These are phyloP conservation scores for Camellia granthamiana DNA, from an alignment of 148 eudicot species.

Conservation along the genomic window DNA sequence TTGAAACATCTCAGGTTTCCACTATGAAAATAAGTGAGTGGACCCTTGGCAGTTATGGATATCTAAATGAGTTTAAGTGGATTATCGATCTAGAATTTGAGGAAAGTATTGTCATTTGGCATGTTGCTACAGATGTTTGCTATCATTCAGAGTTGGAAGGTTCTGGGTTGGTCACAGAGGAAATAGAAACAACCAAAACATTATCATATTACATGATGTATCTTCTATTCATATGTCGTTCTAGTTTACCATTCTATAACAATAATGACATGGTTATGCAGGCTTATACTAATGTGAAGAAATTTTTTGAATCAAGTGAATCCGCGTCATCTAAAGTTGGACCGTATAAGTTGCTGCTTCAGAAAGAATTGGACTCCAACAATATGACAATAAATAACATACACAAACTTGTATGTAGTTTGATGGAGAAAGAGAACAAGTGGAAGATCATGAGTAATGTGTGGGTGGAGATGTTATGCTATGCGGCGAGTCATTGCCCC, in stretches of 20 bases:
- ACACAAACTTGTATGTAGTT: not conserved
- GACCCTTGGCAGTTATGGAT: not conserved
- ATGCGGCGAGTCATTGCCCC: not conserved
- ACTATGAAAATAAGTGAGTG: not conserved
- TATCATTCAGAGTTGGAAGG: not conserved
- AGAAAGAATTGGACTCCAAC: no score
- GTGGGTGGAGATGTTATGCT: constrained; percentile 11
- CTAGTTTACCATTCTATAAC: not conserved
- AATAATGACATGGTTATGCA: not conserved
- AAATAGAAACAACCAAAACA: not conserved
- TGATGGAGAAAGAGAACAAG: not conserved
- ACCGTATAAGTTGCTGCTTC: not conserved
- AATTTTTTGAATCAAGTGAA: not conserved
- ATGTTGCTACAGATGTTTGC: constrained; percentile 3
- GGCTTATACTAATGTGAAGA: not conserved
- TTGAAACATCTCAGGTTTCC: not conserved
- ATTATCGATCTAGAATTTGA: not conserved
- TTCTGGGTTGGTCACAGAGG: not conserved
- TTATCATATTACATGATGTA: constrained; percentile 10
- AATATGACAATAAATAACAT: not conserved
- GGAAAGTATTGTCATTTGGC: constrained; percentile 6
- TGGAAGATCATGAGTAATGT: constrained; percentile 1
- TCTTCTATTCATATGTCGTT: not conserved
- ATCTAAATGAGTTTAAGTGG: not conserved
- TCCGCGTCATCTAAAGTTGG: not conserved